Conservation (phyloP, 495 filamentous ascomycete genomes). For the Sphaerosporella brunnea region DNA sequence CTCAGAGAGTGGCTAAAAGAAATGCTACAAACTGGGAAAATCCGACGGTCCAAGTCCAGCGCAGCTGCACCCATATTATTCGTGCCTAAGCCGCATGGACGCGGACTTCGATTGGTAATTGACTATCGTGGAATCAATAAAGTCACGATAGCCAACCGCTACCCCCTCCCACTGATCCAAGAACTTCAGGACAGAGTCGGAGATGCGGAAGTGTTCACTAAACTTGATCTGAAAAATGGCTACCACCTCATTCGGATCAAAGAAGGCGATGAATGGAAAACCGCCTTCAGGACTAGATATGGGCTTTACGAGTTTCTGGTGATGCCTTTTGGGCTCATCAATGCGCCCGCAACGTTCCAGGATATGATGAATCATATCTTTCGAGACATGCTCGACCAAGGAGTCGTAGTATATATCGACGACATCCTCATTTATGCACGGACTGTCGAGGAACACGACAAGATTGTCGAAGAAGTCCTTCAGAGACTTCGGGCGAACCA, state of each 20-base stretch:
- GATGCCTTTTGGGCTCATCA: slow-evolving; percentile 7
- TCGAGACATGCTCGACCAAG: slow-evolving; percentile 4
- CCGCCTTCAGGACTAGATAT: slow-evolving; percentile 24
- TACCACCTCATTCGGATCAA: slow-evolving; percentile 29
- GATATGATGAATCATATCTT: slow-evolving; percentile 10
- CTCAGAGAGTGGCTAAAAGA: slow-evolving; percentile 8
- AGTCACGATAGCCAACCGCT: slow-evolving; percentile 12
- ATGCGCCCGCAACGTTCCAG: slow-evolving; percentile 6
- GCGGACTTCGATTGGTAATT: slow-evolving; percentile 7
- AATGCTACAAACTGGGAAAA: slow-evolving; percentile 10
- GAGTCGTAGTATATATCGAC: slow-evolving; percentile 26
- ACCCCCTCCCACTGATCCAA: slow-evolving; percentile 27
- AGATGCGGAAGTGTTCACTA: neutral
- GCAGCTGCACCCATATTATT: slow-evolving; percentile 26
- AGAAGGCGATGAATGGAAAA: slow-evolving; percentile 26
- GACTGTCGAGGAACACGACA: slow-evolving; percentile 8
- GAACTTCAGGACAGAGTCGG: slow-evolving; percentile 10
- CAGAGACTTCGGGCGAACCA: neutral
- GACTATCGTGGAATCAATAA: slow-evolving; percentile 8
- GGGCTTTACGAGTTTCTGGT: slow-evolving; percentile 24
- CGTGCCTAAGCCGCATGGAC: slow-evolving; percentile 22
- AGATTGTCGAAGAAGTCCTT: slow-evolving; percentile 12
- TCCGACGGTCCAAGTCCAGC: slow-evolving; percentile 9
- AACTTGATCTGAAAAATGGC: slow-evolving; percentile 27
- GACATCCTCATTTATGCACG: slow-evolving; percentile 27